These are phyloP conservation scores for Solanum chacoense DNA, from an alignment of 305 asterid genomes.

Conservation along the genomic window DNA sequence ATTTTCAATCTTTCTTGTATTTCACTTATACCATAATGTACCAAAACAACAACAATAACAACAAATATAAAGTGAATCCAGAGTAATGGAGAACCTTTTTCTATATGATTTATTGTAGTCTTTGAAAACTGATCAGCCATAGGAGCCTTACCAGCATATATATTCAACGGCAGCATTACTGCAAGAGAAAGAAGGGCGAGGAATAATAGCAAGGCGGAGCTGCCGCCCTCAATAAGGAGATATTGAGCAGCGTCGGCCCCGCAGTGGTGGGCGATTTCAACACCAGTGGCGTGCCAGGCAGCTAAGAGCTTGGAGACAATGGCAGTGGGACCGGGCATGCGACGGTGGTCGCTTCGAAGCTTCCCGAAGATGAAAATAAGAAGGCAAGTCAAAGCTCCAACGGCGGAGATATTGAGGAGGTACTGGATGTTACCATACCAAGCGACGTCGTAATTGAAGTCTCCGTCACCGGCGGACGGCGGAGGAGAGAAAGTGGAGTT, in stretches of 20 bases:
- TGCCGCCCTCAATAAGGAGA: constrained; percentile 82
- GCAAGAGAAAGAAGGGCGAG: constrained; percentile 49
- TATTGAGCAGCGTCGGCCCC: constrained; percentile 98
- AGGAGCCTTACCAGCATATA: constrained; percentile 57
- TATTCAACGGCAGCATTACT: constrained; percentile 69
- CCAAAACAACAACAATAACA: constrained; percentile 59
- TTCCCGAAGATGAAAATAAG: constrained; percentile 77
- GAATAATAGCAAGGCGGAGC: constrained; percentile 55
- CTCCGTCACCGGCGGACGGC: constrained; percentile 47
- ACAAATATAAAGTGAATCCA: constrained; percentile 87
- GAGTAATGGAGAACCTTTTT: constrained; percentile 80
- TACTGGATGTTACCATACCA: constrained; percentile 97
- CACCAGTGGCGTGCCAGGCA: constrained; percentile 95
- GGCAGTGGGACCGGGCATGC: constrained; percentile 85
- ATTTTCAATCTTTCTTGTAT: constrained; percentile 59
- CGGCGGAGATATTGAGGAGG: constrained; percentile 77
- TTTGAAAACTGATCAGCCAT: constrained; percentile 81
- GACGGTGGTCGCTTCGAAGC: constrained; percentile 95
- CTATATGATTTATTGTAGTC: constrained; percentile 77
- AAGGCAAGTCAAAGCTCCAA: constrained; percentile 84
- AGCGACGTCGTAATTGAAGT: constrained; percentile 32
- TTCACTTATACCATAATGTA: constrained; percentile 62
- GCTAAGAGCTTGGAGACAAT: constrained; percentile 84
- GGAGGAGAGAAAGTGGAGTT: constrained; percentile 32
- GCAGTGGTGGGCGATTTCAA: constrained; percentile 84